phyloP scores from a whole-genome alignment of 208 protist genomes.

The Crithidia thermophila region DNA sequence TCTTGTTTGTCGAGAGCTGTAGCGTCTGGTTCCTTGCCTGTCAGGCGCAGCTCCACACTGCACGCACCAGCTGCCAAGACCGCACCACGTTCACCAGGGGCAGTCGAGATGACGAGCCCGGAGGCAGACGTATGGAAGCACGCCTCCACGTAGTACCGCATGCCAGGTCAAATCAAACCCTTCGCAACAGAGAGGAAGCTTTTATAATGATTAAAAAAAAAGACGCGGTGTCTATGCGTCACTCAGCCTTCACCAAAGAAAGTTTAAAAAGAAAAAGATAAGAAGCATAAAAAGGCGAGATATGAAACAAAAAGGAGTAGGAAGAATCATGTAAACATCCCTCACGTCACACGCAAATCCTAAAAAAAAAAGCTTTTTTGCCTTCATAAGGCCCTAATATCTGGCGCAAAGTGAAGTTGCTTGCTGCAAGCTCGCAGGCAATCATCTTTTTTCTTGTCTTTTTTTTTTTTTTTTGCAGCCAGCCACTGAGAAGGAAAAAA shows the following conservation, averaged over 20 bases:
- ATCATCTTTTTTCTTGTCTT: not conserved
- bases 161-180: too few relatives aligned
- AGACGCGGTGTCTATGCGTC: not conserved
- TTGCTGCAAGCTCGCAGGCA: too few relatives aligned
- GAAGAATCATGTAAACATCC: not conserved
- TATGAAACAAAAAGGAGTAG: not conserved
- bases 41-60: conserved; percentile 6
- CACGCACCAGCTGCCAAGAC: conserved; percentile 17
- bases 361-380: too few relatives aligned
- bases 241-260: not conserved
- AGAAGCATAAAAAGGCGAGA: not conserved
- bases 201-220: not conserved
- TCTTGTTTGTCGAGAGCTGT: too few relatives aligned
- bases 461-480: not conserved
- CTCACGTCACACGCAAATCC: too few relatives aligned
- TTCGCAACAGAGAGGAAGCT: not conserved
- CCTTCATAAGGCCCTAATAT: too few relatives aligned
- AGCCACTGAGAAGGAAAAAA: too few relatives aligned
- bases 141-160: conserved; percentile 26
- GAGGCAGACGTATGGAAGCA: conserved; percentile 22
- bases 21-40: too few relatives aligned
- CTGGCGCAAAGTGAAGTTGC: too few relatives aligned
- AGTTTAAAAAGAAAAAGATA: not conserved
- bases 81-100: conserved; percentile 1
- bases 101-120: conserved; percentile 15